Evolutionary conservation across 805 yeast species (phyloP).

Genomic region (Kuraishia floccosa): DNA sequence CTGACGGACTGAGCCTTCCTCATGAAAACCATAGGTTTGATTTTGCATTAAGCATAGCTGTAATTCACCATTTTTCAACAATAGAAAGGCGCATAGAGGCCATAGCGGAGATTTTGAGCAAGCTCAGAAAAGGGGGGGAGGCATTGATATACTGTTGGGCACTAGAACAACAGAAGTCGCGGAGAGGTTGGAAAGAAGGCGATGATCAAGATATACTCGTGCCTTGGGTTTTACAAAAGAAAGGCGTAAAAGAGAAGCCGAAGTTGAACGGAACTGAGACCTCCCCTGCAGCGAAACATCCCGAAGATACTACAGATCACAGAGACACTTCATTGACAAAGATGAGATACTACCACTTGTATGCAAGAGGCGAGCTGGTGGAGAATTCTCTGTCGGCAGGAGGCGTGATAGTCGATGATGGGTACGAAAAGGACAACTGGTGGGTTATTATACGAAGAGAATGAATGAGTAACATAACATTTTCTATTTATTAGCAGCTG

Average conservation of each 20-base stretch:
- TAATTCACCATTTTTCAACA: constrained; percentile 91
- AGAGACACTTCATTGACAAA: constrained; percentile 32
- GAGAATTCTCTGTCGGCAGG: constrained; percentile 66
- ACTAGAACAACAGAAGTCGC: constrained; percentile 74
- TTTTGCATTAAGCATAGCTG: constrained; percentile 93
- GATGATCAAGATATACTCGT: constrained; percentile 90
- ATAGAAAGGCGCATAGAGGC: constrained; percentile 70
- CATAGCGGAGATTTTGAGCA: constrained; percentile 52
- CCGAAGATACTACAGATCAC: constrained; percentile 9
- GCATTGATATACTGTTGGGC: constrained; percentile 95
- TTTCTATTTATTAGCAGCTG: no score
- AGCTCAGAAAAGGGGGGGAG: constrained; percentile 44
- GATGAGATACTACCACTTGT: constrained; percentile 82
- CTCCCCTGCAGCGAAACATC: constrained; percentile 13
- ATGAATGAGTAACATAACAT: no score
- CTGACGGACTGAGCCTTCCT: constrained; percentile 70
- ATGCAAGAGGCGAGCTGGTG: constrained; percentile 72
- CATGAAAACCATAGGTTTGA: constrained; percentile 38
- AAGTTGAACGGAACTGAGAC: constrained; percentile 8
- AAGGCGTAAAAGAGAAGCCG: constrained; percentile 16
- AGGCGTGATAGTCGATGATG: constrained; percentile 50
- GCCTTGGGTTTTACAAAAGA: constrained; percentile 75
- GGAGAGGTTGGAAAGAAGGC: constrained; percentile 87
- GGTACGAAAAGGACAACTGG: constrained; percentile 95
- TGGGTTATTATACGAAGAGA: constrained; percentile 48